These are phyloP conservation scores for Ceratocystis colombiana DNA, from an alignment of 2,329 filamentous ascomycete genomes.

Conservation along the genomic window DNA sequence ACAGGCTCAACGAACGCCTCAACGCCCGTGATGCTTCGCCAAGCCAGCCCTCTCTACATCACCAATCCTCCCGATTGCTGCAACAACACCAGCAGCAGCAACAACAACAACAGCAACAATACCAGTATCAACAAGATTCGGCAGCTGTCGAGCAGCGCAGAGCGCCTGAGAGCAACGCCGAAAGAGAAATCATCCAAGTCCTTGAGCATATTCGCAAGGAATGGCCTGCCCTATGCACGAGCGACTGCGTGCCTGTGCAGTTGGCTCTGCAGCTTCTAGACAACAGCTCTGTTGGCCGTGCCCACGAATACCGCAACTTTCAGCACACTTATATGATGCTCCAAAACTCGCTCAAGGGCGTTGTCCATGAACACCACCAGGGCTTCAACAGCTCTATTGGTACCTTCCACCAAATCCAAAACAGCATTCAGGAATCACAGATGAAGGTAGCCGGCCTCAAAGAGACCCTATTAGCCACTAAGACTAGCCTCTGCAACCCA, in stretches of 20 bases:
- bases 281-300: slow-evolving; percentile 81
- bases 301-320: slow-evolving; percentile 79
- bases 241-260: slow-evolving; percentile 85
- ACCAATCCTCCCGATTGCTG: slow-evolving; percentile 20
- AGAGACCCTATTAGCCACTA: slow-evolving; percentile 70
- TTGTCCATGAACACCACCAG: slow-evolving; percentile 97
- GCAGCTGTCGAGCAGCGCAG: slow-evolving; percentile 15
- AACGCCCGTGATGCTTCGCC: slow-evolving; percentile 19
- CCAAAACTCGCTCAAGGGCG: slow-evolving; percentile 84
- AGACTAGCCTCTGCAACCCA: slow-evolving; percentile 68
- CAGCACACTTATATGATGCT: slow-evolving; percentile 73
- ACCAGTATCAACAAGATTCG: slow-evolving; percentile 25
- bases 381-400: slow-evolving; percentile 98
- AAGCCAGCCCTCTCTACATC: slow-evolving; percentile 9
- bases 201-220: slow-evolving; percentile 75
- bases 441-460: slow-evolving; percentile 72
- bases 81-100: slow-evolving; percentile 27
- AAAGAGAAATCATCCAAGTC: slow-evolving; percentile 51
- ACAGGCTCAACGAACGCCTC: slow-evolving; percentile 27
- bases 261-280: slow-evolving; percentile 92
- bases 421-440: slow-evolving; percentile 81
- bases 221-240: slow-evolving; percentile 85
- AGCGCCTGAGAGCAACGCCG: slow-evolving; percentile 40
- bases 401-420: slow-evolving; percentile 97
- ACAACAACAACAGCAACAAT: not conserved